Evolutionary conservation across 192 early-diverging fungal genomes (phyloP).

Genomic region (Linnemannia elongata): DNA sequence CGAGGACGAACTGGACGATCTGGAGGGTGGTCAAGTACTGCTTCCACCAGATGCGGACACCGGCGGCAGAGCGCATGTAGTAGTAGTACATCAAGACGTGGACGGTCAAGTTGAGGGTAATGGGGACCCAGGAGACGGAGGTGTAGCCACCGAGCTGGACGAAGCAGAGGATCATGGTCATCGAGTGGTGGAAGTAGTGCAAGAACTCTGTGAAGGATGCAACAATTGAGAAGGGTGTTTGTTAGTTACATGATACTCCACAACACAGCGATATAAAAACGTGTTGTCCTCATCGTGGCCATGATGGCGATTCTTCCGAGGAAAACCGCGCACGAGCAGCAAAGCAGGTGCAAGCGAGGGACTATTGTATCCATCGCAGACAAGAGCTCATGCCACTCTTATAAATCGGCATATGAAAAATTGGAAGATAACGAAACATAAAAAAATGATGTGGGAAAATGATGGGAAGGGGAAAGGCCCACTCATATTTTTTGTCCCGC

Average conservation of each 20-base stretch:
- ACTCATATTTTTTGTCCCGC: neutral
- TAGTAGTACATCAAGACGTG: conserved; percentile 96
- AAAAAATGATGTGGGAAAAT: neutral
- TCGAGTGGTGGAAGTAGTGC: conserved; percentile 93
- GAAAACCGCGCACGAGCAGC: neutral
- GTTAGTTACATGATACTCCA: conserved; percentile 17
- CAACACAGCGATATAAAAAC: neutral
- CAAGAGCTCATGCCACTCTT: neutral
- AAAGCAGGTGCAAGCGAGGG: neutral
- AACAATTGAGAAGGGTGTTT: too few species aligned
- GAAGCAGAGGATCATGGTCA: conserved; percentile 91
- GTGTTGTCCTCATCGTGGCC: neutral
- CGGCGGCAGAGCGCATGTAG: conserved; percentile 84
- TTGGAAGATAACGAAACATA: conserved; percentile 1
- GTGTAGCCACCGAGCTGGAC: conserved; percentile 81
- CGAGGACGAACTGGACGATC: conserved; percentile 92
- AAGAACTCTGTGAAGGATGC: conserved; percentile 77
- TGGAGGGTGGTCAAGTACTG: conserved; percentile 92
- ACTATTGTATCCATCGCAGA: too few species aligned
- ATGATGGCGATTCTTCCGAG: neutral
- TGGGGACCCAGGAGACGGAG: conserved; percentile 84
- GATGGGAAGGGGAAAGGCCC: neutral
- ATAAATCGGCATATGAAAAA: conserved; percentile 19
- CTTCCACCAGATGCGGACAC: conserved; percentile 93
- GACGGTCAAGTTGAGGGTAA: conserved; percentile 87